Evolutionary conservation across 2,329 filamentous ascomycete species (phyloP).

Genomic region (Trichoderma sp.): DNA sequence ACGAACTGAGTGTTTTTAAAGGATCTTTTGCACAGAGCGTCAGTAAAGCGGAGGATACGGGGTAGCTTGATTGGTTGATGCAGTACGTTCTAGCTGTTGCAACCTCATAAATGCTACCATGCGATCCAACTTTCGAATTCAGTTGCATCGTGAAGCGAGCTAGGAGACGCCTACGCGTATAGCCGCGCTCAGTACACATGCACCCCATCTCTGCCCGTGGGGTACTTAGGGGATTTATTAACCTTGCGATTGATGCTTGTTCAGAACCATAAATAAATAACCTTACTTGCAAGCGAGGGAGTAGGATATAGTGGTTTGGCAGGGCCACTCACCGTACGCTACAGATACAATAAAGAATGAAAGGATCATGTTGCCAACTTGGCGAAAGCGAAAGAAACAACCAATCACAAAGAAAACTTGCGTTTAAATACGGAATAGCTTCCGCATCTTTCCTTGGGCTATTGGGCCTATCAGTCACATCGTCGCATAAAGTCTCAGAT

Average conservation of each 20-base stretch:
- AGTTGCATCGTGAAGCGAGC: neutral
- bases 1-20: neutral
- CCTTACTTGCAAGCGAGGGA: constrained; percentile 1
- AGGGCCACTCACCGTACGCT: neutral
- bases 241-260: constrained; percentile 3
- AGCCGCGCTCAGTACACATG: neutral
- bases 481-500: neutral
- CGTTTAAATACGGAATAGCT: no score
- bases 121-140: neutral
- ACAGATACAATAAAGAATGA: no score
- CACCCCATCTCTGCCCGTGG: neutral
- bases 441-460: neutral
- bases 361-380: neutral
- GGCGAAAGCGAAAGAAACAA: neutral
- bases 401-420: no score
- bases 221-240: neutral
- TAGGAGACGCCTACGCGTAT: neutral
- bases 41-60: neutral
- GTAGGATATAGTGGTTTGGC: neutral
- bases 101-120: neutral
- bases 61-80: neutral
- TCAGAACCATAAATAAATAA: constrained; percentile 8
- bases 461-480: neutral
- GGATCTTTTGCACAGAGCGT: neutral
- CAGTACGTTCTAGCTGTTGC: neutral